phyloP scores from a whole-genome alignment of 2,329 filamentous ascomycete genomes.

The Hypoxylon sp. region DNA sequence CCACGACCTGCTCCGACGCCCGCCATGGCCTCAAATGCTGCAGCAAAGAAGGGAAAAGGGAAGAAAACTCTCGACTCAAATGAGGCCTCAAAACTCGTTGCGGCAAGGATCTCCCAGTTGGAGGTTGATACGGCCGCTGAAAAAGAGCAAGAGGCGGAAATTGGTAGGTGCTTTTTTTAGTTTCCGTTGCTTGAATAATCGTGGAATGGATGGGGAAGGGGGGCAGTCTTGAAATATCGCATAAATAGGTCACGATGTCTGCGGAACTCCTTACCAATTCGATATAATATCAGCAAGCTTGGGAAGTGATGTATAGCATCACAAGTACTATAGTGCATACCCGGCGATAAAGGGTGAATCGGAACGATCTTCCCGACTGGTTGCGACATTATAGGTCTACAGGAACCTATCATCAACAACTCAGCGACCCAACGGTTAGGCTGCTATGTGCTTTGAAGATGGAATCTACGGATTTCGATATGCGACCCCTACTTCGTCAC shows the following conservation, averaged over 20 bases:
- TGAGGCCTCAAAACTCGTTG: slow-evolving; percentile 91
- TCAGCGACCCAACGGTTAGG: slow-evolving; percentile 1
- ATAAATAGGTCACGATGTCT: neutral
- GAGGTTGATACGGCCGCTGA: slow-evolving; percentile 94
- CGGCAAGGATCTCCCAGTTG: slow-evolving; percentile 93
- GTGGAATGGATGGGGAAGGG: neutral
- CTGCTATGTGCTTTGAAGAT: slow-evolving; percentile 3
- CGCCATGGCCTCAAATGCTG: slow-evolving; percentile 63
- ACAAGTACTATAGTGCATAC: slow-evolving; percentile 14
- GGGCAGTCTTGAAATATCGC: slow-evolving; percentile 4
- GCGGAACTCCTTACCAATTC: slow-evolving; percentile 24
- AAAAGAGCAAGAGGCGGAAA: slow-evolving; percentile 95
- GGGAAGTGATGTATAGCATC: slow-evolving; percentile 8
- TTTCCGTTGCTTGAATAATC: slow-evolving; percentile 20
- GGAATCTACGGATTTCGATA: slow-evolving; percentile 18
- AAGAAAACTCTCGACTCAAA: slow-evolving; percentile 89
- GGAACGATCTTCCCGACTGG: slow-evolving; percentile 2
- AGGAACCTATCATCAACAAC: slow-evolving; percentile 14
- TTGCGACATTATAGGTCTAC: slow-evolving; percentile 27
- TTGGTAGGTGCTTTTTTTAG: slow-evolving; percentile 73
- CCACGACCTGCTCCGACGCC: slow-evolving; percentile 61
- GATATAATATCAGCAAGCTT: slow-evolving; percentile 5
- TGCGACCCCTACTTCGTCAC: slow-evolving; percentile 17
- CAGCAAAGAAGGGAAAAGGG: slow-evolving; percentile 83
- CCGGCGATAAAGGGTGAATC: slow-evolving; percentile 7